Evolutionary conservation across 1,284 basidiomycete genomes (phyloP).

Genomic region (Rhodotorula glutinis): DNA sequence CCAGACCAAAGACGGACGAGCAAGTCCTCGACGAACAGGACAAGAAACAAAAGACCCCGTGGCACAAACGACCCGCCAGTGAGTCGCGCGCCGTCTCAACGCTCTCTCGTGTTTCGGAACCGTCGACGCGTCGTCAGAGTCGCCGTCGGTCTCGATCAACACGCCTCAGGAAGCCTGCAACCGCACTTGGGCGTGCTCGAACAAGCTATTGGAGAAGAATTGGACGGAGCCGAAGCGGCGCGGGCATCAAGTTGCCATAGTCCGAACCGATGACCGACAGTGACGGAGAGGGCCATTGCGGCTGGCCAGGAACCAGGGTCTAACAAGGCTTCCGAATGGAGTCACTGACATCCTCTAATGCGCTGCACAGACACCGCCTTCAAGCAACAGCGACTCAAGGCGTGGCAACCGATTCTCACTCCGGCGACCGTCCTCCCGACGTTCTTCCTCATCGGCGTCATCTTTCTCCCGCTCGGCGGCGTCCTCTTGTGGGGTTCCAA

Average conservation of each 20-base stretch:
- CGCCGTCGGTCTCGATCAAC: background rate
- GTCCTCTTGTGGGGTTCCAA: constrained; percentile 74
- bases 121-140: no score
- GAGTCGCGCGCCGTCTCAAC: no score
- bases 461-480: constrained; percentile 95
- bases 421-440: constrained; percentile 96
- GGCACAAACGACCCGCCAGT: constrained; percentile 85
- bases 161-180: background rate
- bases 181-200: no score
- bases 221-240: no score
- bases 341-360: no score
- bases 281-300: no score
- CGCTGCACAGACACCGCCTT: constrained; percentile 79
- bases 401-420: constrained; percentile 99
- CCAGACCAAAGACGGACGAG: constrained; percentile 31
- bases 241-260: background rate
- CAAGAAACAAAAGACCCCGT: constrained; percentile 67
- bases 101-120: no score
- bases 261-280: no score
- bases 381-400: constrained; percentile 96
- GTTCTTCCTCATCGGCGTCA: constrained; percentile 86
- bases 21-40: constrained; percentile 46
- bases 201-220: no score
- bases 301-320: no score
- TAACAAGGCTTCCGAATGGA: no score